Evolutionary conservation across 768 basidiomycete genomes (phyloP).

Genomic region (Xerocomellus intermedius): DNA sequence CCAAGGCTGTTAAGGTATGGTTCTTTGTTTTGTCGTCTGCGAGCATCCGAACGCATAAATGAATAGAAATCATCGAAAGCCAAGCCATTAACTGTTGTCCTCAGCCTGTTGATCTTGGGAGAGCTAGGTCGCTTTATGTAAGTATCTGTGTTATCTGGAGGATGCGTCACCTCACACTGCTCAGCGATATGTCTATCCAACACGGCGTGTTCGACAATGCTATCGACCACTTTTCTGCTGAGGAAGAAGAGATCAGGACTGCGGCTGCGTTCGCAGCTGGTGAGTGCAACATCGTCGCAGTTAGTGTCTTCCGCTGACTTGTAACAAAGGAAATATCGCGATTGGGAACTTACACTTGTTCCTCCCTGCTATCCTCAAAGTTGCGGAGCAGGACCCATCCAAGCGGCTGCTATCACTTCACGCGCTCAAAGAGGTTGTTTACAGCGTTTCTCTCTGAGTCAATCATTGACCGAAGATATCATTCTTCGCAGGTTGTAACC

Average conservation of each 20-base stretch:
- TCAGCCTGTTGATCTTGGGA: constrained; percentile 86
- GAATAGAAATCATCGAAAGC: constrained; percentile 55
- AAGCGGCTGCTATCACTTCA: constrained; percentile 86
- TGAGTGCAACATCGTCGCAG: constrained; percentile 29
- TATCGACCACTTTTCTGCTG: constrained; percentile 70
- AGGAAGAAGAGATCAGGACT: constrained; percentile 82
- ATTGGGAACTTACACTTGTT: constrained; percentile 90
- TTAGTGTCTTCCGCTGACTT: not conserved
- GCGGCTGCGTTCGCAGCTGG: constrained; percentile 95
- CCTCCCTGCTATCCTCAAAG: constrained; percentile 79
- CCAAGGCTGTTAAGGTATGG: constrained; percentile 72
- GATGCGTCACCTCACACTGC: constrained; percentile 2
- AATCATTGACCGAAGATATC: not conserved
- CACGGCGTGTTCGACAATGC: constrained; percentile 73
- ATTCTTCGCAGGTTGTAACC: constrained; percentile 68
- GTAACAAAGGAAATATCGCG: constrained; percentile 80
- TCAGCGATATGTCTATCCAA: constrained; percentile 84
- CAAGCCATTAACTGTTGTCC: constrained; percentile 64
- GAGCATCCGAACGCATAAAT: not conserved
- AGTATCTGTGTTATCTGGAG: constrained; percentile 5
- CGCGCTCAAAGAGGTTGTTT: constrained; percentile 82
- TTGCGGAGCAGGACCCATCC: constrained; percentile 70
- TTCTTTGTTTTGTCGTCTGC: not conserved
- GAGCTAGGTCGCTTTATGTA: constrained; percentile 92
- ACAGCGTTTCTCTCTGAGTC: not conserved